Evolutionary conservation across 2,329 filamentous ascomycete genomes (phyloP), one percentile per base, ranked within the genome.

Genomic region (Aspergillus luchuensis): DNA sequence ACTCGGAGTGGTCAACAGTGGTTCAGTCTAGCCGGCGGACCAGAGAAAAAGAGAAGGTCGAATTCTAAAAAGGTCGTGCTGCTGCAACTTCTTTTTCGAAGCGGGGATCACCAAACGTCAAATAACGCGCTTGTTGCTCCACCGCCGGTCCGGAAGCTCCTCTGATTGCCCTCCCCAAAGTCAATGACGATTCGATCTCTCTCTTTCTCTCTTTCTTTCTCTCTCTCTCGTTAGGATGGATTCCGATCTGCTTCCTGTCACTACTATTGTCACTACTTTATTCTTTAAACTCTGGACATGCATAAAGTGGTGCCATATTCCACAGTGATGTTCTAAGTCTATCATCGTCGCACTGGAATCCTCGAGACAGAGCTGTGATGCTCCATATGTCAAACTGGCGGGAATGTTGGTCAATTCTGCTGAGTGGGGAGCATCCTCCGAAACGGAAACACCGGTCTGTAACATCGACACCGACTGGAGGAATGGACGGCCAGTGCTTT

Each of bases 81-180:
- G 41, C 19, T 45, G 41, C 53, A 56, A 41, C 41, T 19, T 15
- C 33, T 28, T 21, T 21, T 21, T 36, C 39, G 45, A 56, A 56
- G 53, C 53, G 53, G 53, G 53, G 53, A 56, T 43, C 53, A 43
- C 53, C 53, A 56, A 50, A 56, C 53, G 53, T 56, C 53, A 56
- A 56, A 33, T 45, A 41, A 41, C 41, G 21, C 38, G 52, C 39
- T 21, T 43, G 39, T 28, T 28, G 53, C 39, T 43, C 39, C 39
- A 56, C 51, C 33, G 25, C 38, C 39, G 39, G 39, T 30, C 30
- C 38, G 41, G 25, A 28, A 15, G 53, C 23, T 30, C 47, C 15
- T 33, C 25, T 8, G 21, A 49, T 25, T 49, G 23, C 21, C 13
- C 13, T 13, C 23, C 47, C 25, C 47, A 17, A 30, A 50, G 47